Percentiles rank a stretch among this genome's conserved stretches.
These are phyloP conservation scores for Nemania sp. DNA, from an alignment of 2,329 filamentous ascomycete genomes.

Conservation along the genomic window DNA sequence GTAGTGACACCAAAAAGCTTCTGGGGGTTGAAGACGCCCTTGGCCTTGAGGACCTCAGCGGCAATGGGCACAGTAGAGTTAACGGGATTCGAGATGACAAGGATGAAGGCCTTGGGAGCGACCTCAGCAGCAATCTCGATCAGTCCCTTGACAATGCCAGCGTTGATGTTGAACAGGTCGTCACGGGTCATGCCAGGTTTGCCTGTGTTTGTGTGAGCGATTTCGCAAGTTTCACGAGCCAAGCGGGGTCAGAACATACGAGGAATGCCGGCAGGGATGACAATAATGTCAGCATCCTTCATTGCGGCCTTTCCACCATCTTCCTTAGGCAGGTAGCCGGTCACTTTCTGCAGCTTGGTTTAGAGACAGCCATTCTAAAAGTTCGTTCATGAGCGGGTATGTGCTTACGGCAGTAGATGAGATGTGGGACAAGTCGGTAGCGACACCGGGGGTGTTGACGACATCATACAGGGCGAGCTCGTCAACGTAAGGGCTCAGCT, in stretches of 20 bases:
- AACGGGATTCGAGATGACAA: conserved; percentile 99
- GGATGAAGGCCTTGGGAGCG: conserved; percentile 89
- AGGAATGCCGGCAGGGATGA: conserved; percentile 97
- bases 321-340: conserved; percentile 84
- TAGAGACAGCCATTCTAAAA: conserved; percentile 26
- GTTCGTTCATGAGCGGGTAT: conserved; percentile 1
- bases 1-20: conserved; percentile 98
- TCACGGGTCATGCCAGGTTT: conserved; percentile 99
- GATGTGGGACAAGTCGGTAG: conserved; percentile 96
- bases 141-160: conserved; percentile 93
- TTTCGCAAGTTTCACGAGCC: conserved; percentile 10
- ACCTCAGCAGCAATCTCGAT: conserved; percentile 86
- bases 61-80: conserved; percentile 99
- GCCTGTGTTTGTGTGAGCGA: conserved; percentile 57
- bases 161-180: conserved; percentile 99
- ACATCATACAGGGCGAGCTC: conserved; percentile 99
- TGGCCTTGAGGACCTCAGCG: conserved; percentile 92
- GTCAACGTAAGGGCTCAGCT: conserved; percentile 83
- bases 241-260: conserved; percentile 60
- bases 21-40: conserved; percentile 91
- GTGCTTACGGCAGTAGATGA: conserved; percentile 75
- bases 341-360: conserved; percentile 67
- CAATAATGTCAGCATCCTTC: conserved; percentile 90
- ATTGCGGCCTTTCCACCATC: conserved; percentile 85
- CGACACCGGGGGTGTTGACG: conserved; percentile 96